A percentile compares a stretch with the other conserved stretches of the same genome.
These are phyloP conservation scores for Arxiozyma telluris DNA, from an alignment of 1,139 yeast species.

Conservation along the genomic window DNA sequence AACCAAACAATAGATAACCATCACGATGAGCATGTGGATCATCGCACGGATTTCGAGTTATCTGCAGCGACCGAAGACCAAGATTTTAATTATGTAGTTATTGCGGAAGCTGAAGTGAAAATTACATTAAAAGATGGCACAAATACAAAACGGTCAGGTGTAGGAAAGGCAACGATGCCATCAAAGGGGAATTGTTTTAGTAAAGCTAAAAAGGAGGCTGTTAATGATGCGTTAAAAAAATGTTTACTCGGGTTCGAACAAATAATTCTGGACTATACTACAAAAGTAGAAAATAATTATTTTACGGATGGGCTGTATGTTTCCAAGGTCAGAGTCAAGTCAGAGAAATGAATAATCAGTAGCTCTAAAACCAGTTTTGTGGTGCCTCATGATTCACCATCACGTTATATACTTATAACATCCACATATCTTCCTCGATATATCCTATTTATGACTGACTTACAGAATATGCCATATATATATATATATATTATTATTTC, in stretches of 20 bases:
- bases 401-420: too few species aligned
- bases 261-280: conserved; percentile 22
- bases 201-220: conserved; percentile 28
- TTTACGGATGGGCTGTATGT: conserved; percentile 27
- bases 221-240: conserved; percentile 25
- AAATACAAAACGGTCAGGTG: conserved; percentile 23
- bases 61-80: conserved; percentile 1
- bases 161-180: conserved; percentile 19
- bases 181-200: conserved; percentile 24
- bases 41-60: background rate
- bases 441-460: too few species aligned
- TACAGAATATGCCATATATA: too few species aligned
- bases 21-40: conserved; percentile 1
- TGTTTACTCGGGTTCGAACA: conserved; percentile 25
- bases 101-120: conserved; percentile 26
- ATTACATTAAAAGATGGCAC: conserved; percentile 28
- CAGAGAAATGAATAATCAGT: background rate
- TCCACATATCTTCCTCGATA: too few species aligned
- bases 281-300: conserved; percentile 23
- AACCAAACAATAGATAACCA: conserved; percentile 1
- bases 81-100: conserved; percentile 15
- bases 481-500: too few species aligned
- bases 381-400: too few species aligned
- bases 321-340: background rate
- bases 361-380: too few species aligned